A percentile compares a stretch with the other conserved stretches of the same genome.
phyloP scores from a whole-genome alignment of 768 basidiomycete species.

The Hydnum rufescens region DNA sequence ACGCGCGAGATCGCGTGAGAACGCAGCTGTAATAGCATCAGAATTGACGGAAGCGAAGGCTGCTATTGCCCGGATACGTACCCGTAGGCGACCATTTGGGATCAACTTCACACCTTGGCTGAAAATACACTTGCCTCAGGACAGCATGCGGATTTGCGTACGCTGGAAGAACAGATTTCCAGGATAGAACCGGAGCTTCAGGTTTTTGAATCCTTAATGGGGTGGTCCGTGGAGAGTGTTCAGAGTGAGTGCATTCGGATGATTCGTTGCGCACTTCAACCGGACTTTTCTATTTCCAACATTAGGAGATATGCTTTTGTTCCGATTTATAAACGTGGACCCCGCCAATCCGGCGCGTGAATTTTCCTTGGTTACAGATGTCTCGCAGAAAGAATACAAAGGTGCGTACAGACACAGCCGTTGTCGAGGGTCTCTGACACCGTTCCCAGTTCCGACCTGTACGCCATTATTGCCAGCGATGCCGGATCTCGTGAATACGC shows the following conservation, averaged over 20 bases:
- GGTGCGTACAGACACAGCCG: conserved; percentile 26
- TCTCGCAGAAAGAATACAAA: conserved; percentile 39
- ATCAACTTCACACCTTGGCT: not conserved
- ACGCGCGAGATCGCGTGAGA: not conserved
- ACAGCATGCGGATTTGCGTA: conserved; percentile 41
- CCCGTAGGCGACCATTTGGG: not conserved
- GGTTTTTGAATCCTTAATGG: conserved; percentile 34
- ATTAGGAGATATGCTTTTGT: conserved; percentile 44
- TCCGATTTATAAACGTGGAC: conserved; percentile 54
- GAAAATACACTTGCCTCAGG: conserved; percentile 35
- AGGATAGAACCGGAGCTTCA: conserved; percentile 34
- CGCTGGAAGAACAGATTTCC: conserved; percentile 33
- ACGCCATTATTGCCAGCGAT: conserved; percentile 50
- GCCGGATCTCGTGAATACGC: conserved; percentile 42
- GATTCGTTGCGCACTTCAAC: not conserved
- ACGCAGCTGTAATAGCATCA: not conserved
- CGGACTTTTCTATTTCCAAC: not conserved
- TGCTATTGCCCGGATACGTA: not conserved
- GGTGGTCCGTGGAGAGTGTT: conserved; percentile 60
- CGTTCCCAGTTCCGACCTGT: conserved; percentile 47
- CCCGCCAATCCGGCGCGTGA: conserved; percentile 35
- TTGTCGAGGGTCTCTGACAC: not conserved
- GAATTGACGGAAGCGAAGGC: not conserved
- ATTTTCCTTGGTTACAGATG: conserved; percentile 58
- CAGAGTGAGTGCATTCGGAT: conserved; percentile 22